Evolutionary conservation across 2,329 filamentous ascomycete species (phyloP).

Genomic region (Penicillium sp.): DNA sequence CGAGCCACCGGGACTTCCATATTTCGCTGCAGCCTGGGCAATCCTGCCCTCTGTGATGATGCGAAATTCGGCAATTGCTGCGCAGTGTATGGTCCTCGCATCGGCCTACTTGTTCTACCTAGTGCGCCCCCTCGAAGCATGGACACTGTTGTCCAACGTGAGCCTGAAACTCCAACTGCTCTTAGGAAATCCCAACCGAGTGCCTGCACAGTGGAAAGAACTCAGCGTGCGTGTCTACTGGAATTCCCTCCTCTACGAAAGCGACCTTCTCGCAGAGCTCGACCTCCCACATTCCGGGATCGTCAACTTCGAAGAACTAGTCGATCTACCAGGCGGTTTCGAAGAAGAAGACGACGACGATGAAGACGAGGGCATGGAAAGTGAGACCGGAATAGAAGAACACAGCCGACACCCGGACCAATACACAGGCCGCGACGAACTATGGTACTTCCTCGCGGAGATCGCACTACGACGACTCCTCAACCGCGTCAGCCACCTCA

Average conservation of each 20-base stretch:
- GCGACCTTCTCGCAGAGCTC: constrained; percentile 74
- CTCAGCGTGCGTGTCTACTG: constrained; percentile 78
- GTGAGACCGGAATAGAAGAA: neutral
- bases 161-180: constrained; percentile 80
- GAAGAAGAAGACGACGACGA: constrained; percentile 66
- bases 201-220: constrained; percentile 70
- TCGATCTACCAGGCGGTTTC: constrained; percentile 76
- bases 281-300: constrained; percentile 82
- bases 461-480: constrained; percentile 76
- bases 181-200: constrained; percentile 70
- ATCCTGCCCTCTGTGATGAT: constrained; percentile 78
- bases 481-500: constrained; percentile 76
- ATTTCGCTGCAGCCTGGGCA: constrained; percentile 79
- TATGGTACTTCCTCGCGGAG: constrained; percentile 85
- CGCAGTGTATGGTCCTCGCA: constrained; percentile 78
- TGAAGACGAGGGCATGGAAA: constrained; percentile 15
- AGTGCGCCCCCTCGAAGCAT: constrained; percentile 78
- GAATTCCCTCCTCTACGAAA: constrained; percentile 80
- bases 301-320: constrained; percentile 77
- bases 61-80: constrained; percentile 73
- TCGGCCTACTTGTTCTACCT: constrained; percentile 83
- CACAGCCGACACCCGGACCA: constrained; percentile 46
- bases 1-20: constrained; percentile 73
- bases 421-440: constrained; percentile 69
- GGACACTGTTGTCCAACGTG: constrained; percentile 76